These are phyloP conservation scores for Dalechampia spathulata DNA, from an alignment of 441 rosid species.

Conservation along the genomic window DNA sequence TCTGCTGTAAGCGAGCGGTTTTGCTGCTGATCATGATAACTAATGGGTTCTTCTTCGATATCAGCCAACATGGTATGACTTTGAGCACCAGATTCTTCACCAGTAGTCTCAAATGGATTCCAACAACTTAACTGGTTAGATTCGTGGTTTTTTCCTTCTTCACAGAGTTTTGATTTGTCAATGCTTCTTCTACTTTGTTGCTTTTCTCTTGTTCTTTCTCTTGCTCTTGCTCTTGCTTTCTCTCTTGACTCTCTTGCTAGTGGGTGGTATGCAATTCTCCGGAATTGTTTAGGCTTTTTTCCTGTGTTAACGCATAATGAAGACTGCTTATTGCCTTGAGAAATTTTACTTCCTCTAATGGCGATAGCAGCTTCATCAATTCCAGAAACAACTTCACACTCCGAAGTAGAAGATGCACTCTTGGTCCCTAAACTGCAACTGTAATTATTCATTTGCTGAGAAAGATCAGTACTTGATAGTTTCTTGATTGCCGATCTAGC, in stretches of 20 bases:
- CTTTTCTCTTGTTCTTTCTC: slow-evolving; percentile 53
- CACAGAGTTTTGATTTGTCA: slow-evolving; percentile 17
- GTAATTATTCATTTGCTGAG: slow-evolving; percentile 2
- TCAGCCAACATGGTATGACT: slow-evolving; percentile 12
- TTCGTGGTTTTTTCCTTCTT: slow-evolving; percentile 13
- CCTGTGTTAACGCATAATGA: slow-evolving; percentile 3
- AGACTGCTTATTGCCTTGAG: slow-evolving; percentile 8
- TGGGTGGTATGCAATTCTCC: slow-evolving; percentile 26
- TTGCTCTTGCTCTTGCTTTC: slow-evolving; percentile 77
- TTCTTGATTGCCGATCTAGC: slow-evolving; percentile 51
- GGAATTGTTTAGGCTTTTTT: slow-evolving; percentile 34
- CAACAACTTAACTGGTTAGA: slow-evolving; percentile 16
- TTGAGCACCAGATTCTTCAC: slow-evolving; percentile 24
- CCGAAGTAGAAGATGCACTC: slow-evolving; percentile 35
- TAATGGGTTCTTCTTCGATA: slow-evolving; percentile 15
- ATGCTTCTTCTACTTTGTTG: slow-evolving; percentile 20
- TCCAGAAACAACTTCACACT: slow-evolving; percentile 30
- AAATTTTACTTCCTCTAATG: slow-evolving; percentile 1
- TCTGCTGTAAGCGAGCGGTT: slow-evolving; percentile 15
- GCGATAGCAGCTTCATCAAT: slow-evolving; percentile 11
- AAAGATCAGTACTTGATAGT: slow-evolving; percentile 18
- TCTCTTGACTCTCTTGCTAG: slow-evolving; percentile 50
- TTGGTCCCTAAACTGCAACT: slow-evolving; percentile 16
- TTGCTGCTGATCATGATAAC: slow-evolving; percentile 7
- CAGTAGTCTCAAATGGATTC: slow-evolving; percentile 26